Percentiles rank a stretch among this genome's conserved stretches.
Conservation (phyloP, 2,329 filamentous ascomycete species). For the Drechslerella dactyloides region DNA sequence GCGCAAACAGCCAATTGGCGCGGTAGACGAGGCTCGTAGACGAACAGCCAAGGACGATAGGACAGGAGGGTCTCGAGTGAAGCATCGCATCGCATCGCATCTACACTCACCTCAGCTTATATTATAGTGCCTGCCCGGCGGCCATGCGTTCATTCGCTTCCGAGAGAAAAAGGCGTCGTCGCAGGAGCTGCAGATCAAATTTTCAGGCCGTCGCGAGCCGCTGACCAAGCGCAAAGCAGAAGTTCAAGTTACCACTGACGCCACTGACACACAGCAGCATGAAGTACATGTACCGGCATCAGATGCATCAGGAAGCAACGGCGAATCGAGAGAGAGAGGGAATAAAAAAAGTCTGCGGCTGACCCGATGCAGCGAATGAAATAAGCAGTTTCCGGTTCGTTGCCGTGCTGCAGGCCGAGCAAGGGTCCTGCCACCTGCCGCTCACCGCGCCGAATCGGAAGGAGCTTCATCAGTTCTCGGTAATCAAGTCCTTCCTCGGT, state of each 20-base stretch:
- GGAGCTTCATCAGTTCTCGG: conserved; percentile 5
- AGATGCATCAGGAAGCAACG: too few species aligned
- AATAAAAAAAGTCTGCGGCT: not conserved
- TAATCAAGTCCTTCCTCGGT: not conserved
- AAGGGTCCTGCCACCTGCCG: not conserved
- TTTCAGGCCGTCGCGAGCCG: conserved; percentile 4
- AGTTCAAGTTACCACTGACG: not conserved
- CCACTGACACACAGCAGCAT: not conserved
- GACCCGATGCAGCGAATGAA: not conserved
- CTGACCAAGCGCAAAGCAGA: conserved; percentile 2
- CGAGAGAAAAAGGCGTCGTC: too few species aligned
- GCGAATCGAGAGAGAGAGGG: not conserved
- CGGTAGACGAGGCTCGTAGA: too few species aligned
- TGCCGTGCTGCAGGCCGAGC: not conserved
- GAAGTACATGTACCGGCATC: too few species aligned
- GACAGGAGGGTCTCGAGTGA: too few species aligned
- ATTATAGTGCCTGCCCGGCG: too few species aligned
- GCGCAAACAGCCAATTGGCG: not conserved
- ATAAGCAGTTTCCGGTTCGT: conserved; percentile 1
- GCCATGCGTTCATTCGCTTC: too few species aligned
- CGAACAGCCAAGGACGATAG: too few species aligned
- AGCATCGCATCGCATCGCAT: too few species aligned
- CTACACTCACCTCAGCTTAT: too few species aligned
- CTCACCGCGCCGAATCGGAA: conserved; percentile 5
- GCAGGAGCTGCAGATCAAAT: too few species aligned